Percentiles rank a stretch among this genome's conserved stretches.
Conservation (phyloP, 257 asterid species). For the Rhazya stricta region DNA sequence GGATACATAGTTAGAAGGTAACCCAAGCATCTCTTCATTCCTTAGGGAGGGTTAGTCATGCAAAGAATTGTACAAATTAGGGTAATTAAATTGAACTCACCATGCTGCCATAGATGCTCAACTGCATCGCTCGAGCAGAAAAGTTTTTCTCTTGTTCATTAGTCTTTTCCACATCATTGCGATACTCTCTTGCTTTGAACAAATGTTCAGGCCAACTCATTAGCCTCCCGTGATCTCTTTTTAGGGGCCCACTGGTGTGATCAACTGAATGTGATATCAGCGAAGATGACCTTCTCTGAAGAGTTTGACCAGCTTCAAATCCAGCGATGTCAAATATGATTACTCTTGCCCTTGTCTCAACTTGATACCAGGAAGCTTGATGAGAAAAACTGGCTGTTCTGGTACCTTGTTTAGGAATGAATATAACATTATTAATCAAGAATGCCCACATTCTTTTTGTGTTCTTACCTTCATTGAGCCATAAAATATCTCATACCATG, state of each 20-base stretch:
- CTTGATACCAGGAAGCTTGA: slow-evolving; percentile 49
- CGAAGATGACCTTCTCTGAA: slow-evolving; percentile 52
- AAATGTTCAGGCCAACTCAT: slow-evolving; percentile 79
- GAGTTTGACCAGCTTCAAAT: slow-evolving; percentile 44
- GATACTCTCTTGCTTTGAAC: slow-evolving; percentile 23
- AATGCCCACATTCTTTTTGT: background rate
- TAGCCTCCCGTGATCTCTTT: slow-evolving; percentile 45
- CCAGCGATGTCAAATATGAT: slow-evolving; percentile 63
- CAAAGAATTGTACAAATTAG: background rate
- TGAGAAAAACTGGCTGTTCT: slow-evolving; percentile 48
- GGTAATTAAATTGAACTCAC: slow-evolving; percentile 31
- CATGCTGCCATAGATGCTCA: slow-evolving; percentile 74
- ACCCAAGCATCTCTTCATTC: background rate
- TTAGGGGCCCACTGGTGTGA: slow-evolving; percentile 43
- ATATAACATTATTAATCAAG: background rate
- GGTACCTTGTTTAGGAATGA: slow-evolving; percentile 29
- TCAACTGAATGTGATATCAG: slow-evolving; percentile 40
- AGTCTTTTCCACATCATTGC: slow-evolving; percentile 27
- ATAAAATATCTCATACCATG: background rate
- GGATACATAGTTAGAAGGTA: background rate
- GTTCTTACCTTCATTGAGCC: background rate
- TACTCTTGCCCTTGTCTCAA: slow-evolving; percentile 73
- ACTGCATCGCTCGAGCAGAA: slow-evolving; percentile 77
- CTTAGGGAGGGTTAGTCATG: background rate
- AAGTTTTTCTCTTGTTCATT: slow-evolving; percentile 39